These are phyloP conservation scores for Myxozyma kluyveri DNA, from an alignment of 805 yeast species.

Conservation along the genomic window DNA sequence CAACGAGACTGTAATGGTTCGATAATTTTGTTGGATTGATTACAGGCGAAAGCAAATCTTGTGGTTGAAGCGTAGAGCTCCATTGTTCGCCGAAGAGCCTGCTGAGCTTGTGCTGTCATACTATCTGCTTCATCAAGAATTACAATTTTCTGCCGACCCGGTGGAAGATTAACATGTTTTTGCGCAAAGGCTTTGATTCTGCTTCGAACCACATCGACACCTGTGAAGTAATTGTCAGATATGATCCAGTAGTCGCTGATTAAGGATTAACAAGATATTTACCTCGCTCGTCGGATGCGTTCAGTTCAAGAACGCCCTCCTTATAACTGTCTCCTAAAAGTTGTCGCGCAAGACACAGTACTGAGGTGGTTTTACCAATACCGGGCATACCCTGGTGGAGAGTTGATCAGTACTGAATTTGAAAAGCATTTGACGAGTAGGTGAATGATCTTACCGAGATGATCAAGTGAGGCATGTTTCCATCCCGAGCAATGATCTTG, in stretches of 20 bases:
- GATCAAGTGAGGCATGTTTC: conserved; percentile 95
- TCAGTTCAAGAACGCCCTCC: conserved; percentile 87
- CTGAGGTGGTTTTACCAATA: conserved; percentile 93
- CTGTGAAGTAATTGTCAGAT: conserved; percentile 40
- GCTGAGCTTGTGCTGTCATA: conserved; percentile 97
- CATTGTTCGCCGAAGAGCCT: conserved; percentile 91
- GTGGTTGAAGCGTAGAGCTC: conserved; percentile 94
- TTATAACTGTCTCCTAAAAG: conserved; percentile 64
- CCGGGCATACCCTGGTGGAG: conserved; percentile 73
- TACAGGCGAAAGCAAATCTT: conserved; percentile 97
- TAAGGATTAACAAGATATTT: neutral
- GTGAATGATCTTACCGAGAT: conserved; percentile 49
- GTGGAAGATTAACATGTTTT: conserved; percentile 80
- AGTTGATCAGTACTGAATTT: neutral
- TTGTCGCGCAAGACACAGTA: conserved; percentile 84
- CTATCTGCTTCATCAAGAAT: conserved; percentile 95
- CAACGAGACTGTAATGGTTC: conserved; percentile 97
- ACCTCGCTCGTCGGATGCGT: conserved; percentile 89
- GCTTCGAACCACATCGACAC: conserved; percentile 93
- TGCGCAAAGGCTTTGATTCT: conserved; percentile 95
- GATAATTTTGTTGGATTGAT: conserved; percentile 88
- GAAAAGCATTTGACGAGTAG: neutral
- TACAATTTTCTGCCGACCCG: conserved; percentile 87
- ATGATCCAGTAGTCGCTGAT: too few species aligned
- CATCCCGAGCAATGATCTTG: conserved; percentile 80